Percentiles rank a stretch among this genome's conserved stretches.
phyloP scores from a whole-genome alignment of 148 eudicot genomes.

The Cornus suecica region DNA sequence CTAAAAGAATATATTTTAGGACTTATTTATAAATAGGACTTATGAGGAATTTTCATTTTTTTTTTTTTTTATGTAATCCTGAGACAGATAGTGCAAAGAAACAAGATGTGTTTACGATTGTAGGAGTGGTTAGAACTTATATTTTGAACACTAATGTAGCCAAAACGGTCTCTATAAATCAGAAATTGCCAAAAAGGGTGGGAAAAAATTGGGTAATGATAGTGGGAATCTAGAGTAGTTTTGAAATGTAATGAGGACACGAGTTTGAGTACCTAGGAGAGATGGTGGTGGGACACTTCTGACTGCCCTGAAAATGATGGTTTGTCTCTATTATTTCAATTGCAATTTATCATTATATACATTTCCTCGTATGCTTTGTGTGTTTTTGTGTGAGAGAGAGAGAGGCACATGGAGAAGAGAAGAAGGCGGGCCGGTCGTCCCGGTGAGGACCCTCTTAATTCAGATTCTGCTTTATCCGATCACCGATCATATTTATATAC shows the following conservation, averaged over 20 bases:
- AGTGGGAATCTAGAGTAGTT: background rate
- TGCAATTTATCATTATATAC: background rate
- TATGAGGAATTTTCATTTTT: too few species aligned
- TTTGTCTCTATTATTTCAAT: background rate
- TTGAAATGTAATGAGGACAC: background rate
- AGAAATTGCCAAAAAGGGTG: background rate
- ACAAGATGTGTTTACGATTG: too few species aligned
- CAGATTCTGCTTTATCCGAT: background rate
- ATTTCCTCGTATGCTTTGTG: background rate
- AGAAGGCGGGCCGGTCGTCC: background rate
- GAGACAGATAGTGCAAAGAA: too few species aligned
- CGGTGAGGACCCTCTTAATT: background rate
- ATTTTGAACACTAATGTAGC: too few species aligned
- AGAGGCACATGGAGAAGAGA: background rate
- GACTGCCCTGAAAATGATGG: background rate
- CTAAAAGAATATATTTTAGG: too few species aligned
- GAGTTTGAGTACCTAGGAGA: constrained; percentile 4
- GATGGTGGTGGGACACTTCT: constrained; percentile 3
- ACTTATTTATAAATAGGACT: too few species aligned
- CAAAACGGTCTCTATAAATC: too few species aligned
- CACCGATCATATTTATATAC: background rate
- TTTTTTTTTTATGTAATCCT: too few species aligned
- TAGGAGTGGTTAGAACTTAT: too few species aligned
- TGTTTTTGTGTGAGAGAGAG: too few species aligned
- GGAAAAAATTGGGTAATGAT: background rate